Conservation (phyloP, 169 alveolate genomes). For the Plasmodium billcollinsi region DNA sequence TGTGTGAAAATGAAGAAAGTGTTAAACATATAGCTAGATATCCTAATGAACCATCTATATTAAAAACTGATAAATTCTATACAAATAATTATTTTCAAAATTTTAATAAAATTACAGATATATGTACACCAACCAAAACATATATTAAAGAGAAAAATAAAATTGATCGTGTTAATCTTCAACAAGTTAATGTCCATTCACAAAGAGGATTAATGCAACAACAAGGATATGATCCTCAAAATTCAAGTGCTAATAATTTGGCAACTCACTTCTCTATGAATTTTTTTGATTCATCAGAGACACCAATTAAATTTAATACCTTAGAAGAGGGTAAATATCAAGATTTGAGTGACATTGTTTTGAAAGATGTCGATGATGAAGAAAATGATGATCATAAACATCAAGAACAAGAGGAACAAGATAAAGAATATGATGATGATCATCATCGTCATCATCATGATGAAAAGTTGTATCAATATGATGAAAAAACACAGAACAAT, state of each 20-base stretch:
- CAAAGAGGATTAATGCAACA: background rate
- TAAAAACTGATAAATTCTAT: conserved; percentile 61
- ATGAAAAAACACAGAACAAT: background rate
- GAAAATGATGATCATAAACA: background rate
- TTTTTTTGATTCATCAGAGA: conserved; percentile 65
- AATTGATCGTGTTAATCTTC: conserved; percentile 65
- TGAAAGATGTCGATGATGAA: conserved; percentile 43
- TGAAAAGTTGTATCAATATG: background rate
- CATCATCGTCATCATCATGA: background rate
- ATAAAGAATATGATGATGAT: background rate
- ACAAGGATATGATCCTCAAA: background rate
- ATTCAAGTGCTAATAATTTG: conserved; percentile 6
- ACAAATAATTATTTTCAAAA: conserved; percentile 61
- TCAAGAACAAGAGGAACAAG: background rate
- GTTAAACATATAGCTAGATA: conserved; percentile 38
- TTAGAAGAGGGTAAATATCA: conserved; percentile 16
- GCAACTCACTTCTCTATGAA: conserved; percentile 8
- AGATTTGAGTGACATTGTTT: conserved; percentile 55
- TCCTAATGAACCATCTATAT: conserved; percentile 49
- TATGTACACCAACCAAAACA: conserved; percentile 63
- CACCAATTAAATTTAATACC: conserved; percentile 52
- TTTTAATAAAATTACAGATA: conserved; percentile 60
- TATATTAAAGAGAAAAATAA: conserved; percentile 58
- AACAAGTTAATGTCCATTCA: conserved; percentile 20
- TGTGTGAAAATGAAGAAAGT: conserved; percentile 74